These are phyloP conservation scores for Backusella parvicylindrica DNA, from an alignment of 192 early-diverging fungal species.

Conservation along the genomic window DNA sequence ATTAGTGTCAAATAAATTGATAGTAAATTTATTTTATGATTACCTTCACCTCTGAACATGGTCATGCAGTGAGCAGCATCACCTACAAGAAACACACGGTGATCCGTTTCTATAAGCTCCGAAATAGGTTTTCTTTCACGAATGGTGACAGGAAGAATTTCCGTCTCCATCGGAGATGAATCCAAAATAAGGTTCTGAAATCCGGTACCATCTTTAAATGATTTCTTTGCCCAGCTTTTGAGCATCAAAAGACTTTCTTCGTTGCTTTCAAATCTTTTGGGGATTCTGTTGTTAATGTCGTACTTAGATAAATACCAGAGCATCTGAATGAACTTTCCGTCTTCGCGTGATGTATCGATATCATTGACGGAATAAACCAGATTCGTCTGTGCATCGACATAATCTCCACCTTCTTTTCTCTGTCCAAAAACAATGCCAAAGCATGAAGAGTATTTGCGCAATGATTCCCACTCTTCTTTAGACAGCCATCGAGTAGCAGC, in stretches of 20 bases:
- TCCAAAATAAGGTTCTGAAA: not conserved
- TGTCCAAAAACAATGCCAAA: not conserved
- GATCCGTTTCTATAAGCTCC: not conserved
- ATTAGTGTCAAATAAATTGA: no score
- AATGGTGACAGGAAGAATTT: not conserved
- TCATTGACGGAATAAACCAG: not conserved
- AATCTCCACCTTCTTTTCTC: not conserved
- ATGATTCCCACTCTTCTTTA: not conserved
- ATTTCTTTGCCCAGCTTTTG: not conserved
- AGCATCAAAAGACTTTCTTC: not conserved
- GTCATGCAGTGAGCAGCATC: constrained; percentile 20
- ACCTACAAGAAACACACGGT: not conserved
- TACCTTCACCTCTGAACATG: constrained; percentile 24
- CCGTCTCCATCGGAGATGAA: not conserved
- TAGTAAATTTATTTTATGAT: no score
- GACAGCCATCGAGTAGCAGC: not conserved
- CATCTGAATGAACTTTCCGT: not conserved
- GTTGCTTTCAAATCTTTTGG: not conserved
- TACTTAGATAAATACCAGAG: not conserved
- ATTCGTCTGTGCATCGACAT: not conserved
- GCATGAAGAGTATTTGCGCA: not conserved
- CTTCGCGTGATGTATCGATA: not conserved
- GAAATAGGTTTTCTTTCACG: not conserved
- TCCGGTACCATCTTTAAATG: not conserved
- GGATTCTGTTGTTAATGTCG: not conserved